Evolutionary conservation across 1,284 basidiomycete species (phyloP).

Genomic region (Apiotrichum gamsii): DNA sequence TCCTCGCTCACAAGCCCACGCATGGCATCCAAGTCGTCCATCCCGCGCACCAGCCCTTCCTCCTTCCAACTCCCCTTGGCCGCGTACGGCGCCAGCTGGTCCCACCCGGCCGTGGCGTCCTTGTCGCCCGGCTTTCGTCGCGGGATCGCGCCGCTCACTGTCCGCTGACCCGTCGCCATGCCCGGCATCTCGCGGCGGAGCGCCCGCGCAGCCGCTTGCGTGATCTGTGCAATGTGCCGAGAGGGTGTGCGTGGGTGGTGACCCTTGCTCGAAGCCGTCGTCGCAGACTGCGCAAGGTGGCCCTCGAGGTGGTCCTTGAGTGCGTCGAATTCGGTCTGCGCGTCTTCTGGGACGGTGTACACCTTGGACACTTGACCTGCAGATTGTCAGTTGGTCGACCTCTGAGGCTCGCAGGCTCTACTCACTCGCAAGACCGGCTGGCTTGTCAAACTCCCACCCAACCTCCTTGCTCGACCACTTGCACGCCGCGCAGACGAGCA

Average conservation of each 20-base stretch:
- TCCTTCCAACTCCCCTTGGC: slow-evolving; percentile 34
- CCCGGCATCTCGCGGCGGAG: slow-evolving; percentile 34
- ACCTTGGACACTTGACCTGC: slow-evolving; percentile 82
- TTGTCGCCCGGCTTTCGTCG: slow-evolving; percentile 1
- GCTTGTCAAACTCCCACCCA: slow-evolving; percentile 89
- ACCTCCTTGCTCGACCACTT: slow-evolving; percentile 90
- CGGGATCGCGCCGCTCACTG: slow-evolving; percentile 3
- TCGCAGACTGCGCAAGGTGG: slow-evolving; percentile 50
- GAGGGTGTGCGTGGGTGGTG: slow-evolving; percentile 21
- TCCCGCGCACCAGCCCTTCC: slow-evolving; percentile 17
- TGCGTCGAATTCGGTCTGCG: slow-evolving; percentile 74
- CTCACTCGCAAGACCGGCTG: slow-evolving; percentile 82
- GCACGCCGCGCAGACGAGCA: slow-evolving; percentile 84
- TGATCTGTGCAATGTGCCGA: slow-evolving; percentile 41
- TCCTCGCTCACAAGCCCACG: slow-evolving; percentile 57
- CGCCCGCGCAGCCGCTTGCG: slow-evolving; percentile 40
- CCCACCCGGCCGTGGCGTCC: slow-evolving; percentile 25
- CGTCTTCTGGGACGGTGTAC: slow-evolving; percentile 75
- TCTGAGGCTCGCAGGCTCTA: slow-evolving; percentile 12
- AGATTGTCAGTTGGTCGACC: too few species aligned
- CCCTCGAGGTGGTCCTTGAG: slow-evolving; percentile 92
- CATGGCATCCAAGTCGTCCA: slow-evolving; percentile 48
- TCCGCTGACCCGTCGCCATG: too few species aligned
- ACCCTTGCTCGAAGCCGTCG: slow-evolving; percentile 10
- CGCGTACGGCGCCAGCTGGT: slow-evolving; percentile 37